Evolutionary conservation across 1,284 basidiomycete genomes (phyloP).

Genomic region (Malassezia nana): DNA sequence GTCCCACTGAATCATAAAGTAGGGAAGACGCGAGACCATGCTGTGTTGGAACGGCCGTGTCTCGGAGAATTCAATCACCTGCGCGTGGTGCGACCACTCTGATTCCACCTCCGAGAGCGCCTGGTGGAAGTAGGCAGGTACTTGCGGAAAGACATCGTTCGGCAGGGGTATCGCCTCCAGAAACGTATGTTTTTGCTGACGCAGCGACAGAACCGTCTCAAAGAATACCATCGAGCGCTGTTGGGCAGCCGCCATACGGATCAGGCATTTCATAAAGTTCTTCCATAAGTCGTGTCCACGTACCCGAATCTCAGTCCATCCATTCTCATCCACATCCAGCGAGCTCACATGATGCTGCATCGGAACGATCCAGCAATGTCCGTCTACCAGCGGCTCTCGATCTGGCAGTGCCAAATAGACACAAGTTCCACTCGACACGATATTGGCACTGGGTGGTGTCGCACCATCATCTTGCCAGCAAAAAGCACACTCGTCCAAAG

Average conservation of each 20-base stretch:
- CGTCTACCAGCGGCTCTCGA: constrained; percentile 71
- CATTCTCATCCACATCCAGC: constrained; percentile 90
- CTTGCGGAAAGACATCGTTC: constrained; percentile 67
- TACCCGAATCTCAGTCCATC: constrained; percentile 58
- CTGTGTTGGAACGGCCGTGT: constrained; percentile 28
- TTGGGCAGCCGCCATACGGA: constrained; percentile 73
- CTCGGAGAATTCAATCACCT: constrained; percentile 78
- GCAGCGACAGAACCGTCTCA: constrained; percentile 77
- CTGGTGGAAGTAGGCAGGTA: constrained; percentile 90
- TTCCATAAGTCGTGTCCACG: constrained; percentile 41
- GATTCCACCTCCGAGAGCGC: constrained; percentile 79
- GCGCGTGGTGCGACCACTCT: constrained; percentile 96
- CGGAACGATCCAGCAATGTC: constrained; percentile 89
- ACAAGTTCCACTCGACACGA: constrained; percentile 80
- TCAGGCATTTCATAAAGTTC: constrained; percentile 99
- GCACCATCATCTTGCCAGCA: constrained; percentile 49
- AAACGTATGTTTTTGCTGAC: constrained; percentile 75
- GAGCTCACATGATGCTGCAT: constrained; percentile 75
- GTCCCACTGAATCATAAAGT: constrained; percentile 98
- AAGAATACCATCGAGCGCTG: constrained; percentile 85
- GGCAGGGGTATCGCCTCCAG: constrained; percentile 85
- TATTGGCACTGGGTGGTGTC: constrained; percentile 67
- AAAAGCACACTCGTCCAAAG: constrained; percentile 65
- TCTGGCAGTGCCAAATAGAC: constrained; percentile 78
- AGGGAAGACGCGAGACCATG: constrained; percentile 87